These are phyloP conservation scores for Aspergillus egyptiacus DNA, from an alignment of 495 filamentous ascomycete species.

Conservation along the genomic window DNA sequence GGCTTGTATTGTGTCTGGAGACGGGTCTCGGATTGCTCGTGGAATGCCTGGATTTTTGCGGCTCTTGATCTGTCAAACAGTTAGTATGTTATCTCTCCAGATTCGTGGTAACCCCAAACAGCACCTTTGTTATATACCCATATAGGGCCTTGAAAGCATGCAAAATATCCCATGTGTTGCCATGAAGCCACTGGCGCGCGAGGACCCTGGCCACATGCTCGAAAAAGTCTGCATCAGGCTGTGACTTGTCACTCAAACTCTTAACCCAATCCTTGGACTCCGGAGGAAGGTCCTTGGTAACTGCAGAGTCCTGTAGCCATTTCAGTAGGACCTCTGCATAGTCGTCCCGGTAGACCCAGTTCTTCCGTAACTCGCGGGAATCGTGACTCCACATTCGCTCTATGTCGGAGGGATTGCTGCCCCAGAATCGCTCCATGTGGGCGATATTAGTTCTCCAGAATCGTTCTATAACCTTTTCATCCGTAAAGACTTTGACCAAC, in stretches of 20 bases:
- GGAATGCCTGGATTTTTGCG: not conserved
- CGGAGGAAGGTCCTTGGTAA: not conserved
- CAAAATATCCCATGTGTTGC: not conserved
- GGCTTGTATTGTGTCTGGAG: not conserved
- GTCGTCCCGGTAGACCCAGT: not conserved
- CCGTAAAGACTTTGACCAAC: not conserved
- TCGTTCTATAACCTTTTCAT: not conserved
- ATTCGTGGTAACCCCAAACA: not conserved
- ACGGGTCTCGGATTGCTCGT: not conserved
- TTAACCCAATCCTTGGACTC: not conserved
- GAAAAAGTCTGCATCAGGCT: not conserved
- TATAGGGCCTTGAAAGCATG: not conserved
- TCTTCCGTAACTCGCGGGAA: not conserved
- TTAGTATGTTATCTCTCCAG: not conserved
- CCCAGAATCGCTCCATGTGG: too few species aligned
- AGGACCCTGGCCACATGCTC: not conserved
- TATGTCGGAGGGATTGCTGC: too few species aligned
- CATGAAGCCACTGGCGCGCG: not conserved
- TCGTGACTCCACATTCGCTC: not conserved
- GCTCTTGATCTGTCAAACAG: not conserved
- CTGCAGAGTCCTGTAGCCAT: conserved; percentile 1
- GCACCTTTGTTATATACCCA: not conserved
- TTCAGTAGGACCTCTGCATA: not conserved
- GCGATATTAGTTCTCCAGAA: too few species aligned
- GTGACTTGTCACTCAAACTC: not conserved